Conservation (phyloP, 169 alveolate genomes). For the Theileria orientalis region DNA sequence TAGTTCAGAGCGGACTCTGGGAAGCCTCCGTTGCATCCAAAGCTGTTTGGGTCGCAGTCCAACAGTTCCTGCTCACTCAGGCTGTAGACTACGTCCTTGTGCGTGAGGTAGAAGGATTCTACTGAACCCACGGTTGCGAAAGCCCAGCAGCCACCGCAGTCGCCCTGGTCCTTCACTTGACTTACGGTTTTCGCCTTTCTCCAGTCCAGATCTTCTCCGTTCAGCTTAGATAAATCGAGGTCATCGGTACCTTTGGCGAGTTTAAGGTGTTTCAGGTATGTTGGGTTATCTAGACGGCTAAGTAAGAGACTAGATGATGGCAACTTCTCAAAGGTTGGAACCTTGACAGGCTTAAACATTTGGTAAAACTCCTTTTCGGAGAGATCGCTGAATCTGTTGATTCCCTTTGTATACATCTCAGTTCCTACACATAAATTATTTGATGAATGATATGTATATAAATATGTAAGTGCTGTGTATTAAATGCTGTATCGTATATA, state of each 20-base stretch:
- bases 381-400: slow-evolving; percentile 60
- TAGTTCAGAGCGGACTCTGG: slow-evolving; percentile 79
- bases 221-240: not conserved
- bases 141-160: slow-evolving; percentile 86
- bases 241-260: slow-evolving; percentile 7
- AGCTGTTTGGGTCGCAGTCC: slow-evolving; percentile 72
- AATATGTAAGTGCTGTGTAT: too few species aligned
- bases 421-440: not conserved
- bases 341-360: slow-evolving; percentile 5
- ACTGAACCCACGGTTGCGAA: slow-evolving; percentile 79
- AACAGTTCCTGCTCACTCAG: slow-evolving; percentile 87
- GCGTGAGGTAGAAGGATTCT: slow-evolving; percentile 70
- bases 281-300: not conserved
- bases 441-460: too few species aligned
- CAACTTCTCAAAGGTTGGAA: not conserved
- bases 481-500: too few species aligned
- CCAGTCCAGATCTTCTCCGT: slow-evolving; percentile 67
- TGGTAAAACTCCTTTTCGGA: slow-evolving; percentile 17
- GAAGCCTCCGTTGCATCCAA: slow-evolving; percentile 88
- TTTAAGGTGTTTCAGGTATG: slow-evolving; percentile 5
- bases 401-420: slow-evolving; percentile 42
- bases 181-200: slow-evolving; percentile 66
- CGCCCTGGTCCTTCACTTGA: slow-evolving; percentile 77
- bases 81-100: slow-evolving; percentile 28
- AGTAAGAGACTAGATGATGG: not conserved